These are phyloP conservation scores for Rosa multiflora DNA, from an alignment of 306 rosid genomes.

Conservation along the genomic window DNA sequence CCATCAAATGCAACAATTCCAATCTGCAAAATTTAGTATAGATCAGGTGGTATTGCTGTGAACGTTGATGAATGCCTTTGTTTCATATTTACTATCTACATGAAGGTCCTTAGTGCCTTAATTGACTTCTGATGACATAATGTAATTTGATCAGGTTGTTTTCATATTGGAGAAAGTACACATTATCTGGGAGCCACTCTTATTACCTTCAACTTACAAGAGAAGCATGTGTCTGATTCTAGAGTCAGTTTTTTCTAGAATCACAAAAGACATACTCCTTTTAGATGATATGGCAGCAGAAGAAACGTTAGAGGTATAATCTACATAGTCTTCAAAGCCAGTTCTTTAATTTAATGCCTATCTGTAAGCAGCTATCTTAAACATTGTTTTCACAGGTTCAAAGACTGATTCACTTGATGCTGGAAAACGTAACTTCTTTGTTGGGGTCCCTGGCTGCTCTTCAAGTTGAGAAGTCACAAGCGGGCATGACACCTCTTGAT, in stretches of 20 bases:
- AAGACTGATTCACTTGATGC: conserved; percentile 70
- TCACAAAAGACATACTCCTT: conserved; percentile 67
- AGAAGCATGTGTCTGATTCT: conserved; percentile 74
- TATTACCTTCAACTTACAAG: conserved; percentile 76
- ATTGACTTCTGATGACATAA: conserved; percentile 10
- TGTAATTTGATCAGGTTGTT: conserved; percentile 63
- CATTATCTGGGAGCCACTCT: conserved; percentile 93
- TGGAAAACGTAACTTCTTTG: conserved; percentile 64
- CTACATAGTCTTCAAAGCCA: not conserved
- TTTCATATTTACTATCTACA: conserved; percentile 9
- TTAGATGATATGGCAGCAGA: conserved; percentile 96
- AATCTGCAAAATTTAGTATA: conserved; percentile 79
- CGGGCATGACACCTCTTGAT: conserved; percentile 46
- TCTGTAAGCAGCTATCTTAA: conserved; percentile 28
- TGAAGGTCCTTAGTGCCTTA: not conserved
- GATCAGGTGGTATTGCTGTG: conserved; percentile 68
- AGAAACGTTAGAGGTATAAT: conserved; percentile 80
- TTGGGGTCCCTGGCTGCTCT: conserved; percentile 54
- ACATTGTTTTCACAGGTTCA: conserved; percentile 55
- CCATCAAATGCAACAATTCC: conserved; percentile 67
- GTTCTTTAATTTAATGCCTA: conserved; percentile 12
- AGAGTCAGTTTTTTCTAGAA: conserved; percentile 82
- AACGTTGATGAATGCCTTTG: conserved; percentile 3
- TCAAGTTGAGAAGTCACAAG: conserved; percentile 46
- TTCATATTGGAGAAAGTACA: conserved; percentile 86